phyloP scores from a whole-genome alignment of 257 asterid species.

The Jaltomata sinuosa region DNA sequence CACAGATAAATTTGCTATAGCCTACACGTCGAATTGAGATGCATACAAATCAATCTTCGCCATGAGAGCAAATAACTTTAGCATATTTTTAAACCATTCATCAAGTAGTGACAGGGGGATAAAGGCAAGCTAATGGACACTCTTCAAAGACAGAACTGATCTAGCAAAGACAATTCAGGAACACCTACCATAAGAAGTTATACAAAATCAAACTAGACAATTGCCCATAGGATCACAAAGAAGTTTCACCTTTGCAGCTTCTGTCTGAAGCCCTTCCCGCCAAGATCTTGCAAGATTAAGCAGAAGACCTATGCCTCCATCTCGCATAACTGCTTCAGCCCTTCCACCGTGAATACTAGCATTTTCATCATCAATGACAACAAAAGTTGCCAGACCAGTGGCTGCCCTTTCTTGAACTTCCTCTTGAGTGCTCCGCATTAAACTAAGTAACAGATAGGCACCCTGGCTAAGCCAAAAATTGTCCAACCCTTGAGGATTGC shows the following conservation, averaged over 20 bases:
- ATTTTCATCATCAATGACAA: constrained; percentile 75
- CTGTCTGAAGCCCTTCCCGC: constrained; percentile 82
- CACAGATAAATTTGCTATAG: constrained; percentile 70
- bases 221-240: neutral
- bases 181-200: neutral
- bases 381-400: constrained; percentile 71
- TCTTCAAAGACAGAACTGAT: neutral
- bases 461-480: constrained; percentile 83
- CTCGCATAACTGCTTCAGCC: constrained; percentile 70
- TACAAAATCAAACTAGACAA: neutral
- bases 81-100: neutral
- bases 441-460: constrained; percentile 49
- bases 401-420: constrained; percentile 93
- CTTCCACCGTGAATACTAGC: constrained; percentile 63
- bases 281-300: constrained; percentile 69
- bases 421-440: constrained; percentile 65
- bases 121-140: neutral
- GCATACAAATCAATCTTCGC: constrained; percentile 5
- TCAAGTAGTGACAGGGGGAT: neutral
- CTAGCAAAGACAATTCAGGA: neutral
- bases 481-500: constrained; percentile 63
- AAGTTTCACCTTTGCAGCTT: constrained; percentile 63
- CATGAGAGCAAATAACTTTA: neutral
- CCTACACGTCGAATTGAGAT: constrained; percentile 27
- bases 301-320: constrained; percentile 57